A percentile compares a stretch with the other conserved stretches of the same genome.
These are phyloP conservation scores for Pleurotus tuber-regium DNA, from an alignment of 768 basidiomycete genomes.

Conservation along the genomic window DNA sequence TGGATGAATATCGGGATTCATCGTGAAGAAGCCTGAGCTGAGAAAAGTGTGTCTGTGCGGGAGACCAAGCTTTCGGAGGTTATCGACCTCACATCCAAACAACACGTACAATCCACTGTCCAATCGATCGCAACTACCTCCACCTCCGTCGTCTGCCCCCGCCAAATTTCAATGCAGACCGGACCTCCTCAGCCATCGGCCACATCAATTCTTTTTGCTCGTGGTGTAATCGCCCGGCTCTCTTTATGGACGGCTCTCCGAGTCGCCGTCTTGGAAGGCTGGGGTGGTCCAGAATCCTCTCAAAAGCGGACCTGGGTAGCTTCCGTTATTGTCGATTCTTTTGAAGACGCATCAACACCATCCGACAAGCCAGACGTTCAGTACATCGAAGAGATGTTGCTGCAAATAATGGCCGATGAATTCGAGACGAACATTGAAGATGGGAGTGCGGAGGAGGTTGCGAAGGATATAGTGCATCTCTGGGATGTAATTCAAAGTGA, in stretches of 20 bases:
- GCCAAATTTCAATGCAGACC: no score
- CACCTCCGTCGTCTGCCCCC: no score
- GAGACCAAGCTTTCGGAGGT: no score
- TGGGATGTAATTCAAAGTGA: slow-evolving; percentile 54
- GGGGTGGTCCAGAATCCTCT: slow-evolving; percentile 76
- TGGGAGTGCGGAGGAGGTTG: slow-evolving; percentile 72
- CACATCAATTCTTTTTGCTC: slow-evolving; percentile 72
- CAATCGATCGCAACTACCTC: no score
- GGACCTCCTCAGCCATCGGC: slow-evolving; percentile 33
- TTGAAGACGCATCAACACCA: slow-evolving; percentile 46
- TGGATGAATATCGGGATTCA: no score
- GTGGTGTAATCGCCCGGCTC: slow-evolving; percentile 81
- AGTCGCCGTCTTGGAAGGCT: slow-evolving; percentile 79
- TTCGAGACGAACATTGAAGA: slow-evolving; percentile 86
- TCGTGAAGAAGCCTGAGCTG: no score
- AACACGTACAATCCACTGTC: no score
- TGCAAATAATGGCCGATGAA: slow-evolving; percentile 85
- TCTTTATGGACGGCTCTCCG: slow-evolving; percentile 83
- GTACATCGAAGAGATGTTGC: slow-evolving; percentile 78
- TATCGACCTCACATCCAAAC: no score
- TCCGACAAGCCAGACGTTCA: slow-evolving; percentile 52
- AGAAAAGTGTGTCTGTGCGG: no score
- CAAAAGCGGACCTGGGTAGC: slow-evolving; percentile 86
- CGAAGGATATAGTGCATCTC: slow-evolving; percentile 65
- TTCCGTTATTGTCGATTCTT: slow-evolving; percentile 75